Conservation (phyloP, 139 green algal genomes). For the Pseudopediastrum boryanum region DNA sequence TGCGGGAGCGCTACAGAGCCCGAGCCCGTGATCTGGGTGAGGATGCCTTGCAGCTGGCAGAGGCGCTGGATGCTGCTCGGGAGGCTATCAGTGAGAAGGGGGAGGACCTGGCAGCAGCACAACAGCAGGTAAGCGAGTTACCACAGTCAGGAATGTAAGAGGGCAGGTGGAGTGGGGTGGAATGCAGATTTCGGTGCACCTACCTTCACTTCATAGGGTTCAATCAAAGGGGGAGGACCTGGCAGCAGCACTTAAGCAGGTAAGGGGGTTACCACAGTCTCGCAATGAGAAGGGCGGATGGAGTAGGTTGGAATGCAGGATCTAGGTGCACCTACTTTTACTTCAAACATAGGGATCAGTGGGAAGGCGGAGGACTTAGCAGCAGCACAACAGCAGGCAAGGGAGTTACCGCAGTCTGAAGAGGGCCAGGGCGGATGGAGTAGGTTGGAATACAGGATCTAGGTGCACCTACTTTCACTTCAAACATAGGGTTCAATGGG, state of each 20-base stretch:
- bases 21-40: slow-evolving; percentile 63
- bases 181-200: no score
- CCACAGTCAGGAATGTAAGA: not conserved
- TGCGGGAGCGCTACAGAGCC: slow-evolving; percentile 66
- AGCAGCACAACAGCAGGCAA: not conserved
- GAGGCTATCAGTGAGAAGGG: slow-evolving; percentile 62
- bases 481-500: no score
- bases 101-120: slow-evolving; percentile 68
- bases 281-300: not conserved
- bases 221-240: not conserved
- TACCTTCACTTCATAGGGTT: no score
- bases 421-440: not conserved
- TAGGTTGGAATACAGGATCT: no score
- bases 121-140: slow-evolving; percentile 40
- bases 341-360: no score
- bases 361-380: not conserved
- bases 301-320: no score
- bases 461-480: no score
- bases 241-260: not conserved
- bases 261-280: not conserved
- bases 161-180: slow-evolving; percentile 1
- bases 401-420: not conserved
- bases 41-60: slow-evolving; percentile 70
- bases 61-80: slow-evolving; percentile 48
- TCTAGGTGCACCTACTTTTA: no score